Evolutionary conservation across 371 early-diverging fungal species (phyloP).

Genomic region (Mortierella sp.): DNA sequence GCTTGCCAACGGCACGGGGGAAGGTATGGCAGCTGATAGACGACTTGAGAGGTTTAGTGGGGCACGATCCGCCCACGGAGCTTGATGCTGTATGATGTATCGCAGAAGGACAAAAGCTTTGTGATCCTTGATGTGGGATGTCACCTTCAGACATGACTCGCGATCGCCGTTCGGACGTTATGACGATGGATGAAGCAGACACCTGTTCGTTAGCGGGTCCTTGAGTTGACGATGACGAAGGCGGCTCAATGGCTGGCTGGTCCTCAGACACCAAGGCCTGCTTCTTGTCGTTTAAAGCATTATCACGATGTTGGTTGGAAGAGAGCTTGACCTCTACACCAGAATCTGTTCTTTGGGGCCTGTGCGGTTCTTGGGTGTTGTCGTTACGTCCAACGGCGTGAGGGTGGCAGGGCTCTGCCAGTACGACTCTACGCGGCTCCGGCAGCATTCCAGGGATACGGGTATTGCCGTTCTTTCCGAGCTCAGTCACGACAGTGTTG

Average conservation of each 20-base stretch:
- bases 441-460: no score
- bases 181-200: background rate
- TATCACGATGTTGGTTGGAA: conserved; percentile 5
- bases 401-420: no score
- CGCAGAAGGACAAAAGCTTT: background rate
- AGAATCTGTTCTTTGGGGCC: conserved; percentile 43
- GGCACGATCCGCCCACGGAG: conserved; percentile 9
- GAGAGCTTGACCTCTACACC: conserved; percentile 44
- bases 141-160: conserved; percentile 36
- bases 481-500: no score
- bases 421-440: no score
- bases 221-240: conserved; percentile 2
- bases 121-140: conserved; percentile 1
- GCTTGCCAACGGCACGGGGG: conserved; percentile 32
- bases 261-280: no score
- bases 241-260: background rate
- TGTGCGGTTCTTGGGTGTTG: conserved; percentile 17
- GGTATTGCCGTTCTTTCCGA: no score
- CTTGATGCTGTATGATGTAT: background rate
- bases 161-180: background rate
- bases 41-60: conserved; percentile 21
- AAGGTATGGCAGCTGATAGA: conserved; percentile 51
- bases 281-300: conserved; percentile 12
- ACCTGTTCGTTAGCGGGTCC: background rate
- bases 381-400: no score